Evolutionary conservation across 2,329 filamentous ascomycete species (phyloP).

Genomic region (Hymenoscyphus scutula): DNA sequence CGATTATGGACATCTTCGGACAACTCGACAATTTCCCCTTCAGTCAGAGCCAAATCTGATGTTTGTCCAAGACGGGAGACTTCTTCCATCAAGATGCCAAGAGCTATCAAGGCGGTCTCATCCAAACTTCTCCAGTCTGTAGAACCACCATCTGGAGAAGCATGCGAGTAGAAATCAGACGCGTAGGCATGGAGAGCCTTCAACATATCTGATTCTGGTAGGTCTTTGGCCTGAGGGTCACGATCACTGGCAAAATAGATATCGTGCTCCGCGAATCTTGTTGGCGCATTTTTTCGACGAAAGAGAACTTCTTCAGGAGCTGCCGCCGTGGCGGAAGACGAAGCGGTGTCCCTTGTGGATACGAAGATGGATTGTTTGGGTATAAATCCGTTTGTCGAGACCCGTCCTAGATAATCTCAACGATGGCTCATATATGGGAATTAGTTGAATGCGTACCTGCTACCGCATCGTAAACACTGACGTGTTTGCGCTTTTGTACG

Average conservation of each 20-base stretch:
- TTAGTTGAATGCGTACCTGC: constrained; percentile 50
- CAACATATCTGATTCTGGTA: constrained; percentile 69
- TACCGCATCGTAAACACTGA: constrained; percentile 70
- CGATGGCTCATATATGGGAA: background rate
- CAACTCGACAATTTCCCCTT: constrained; percentile 35
- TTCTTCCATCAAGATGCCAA: constrained; percentile 75
- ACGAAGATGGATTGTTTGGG: constrained; percentile 27
- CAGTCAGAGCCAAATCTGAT: constrained; percentile 71
- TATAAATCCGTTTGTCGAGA: constrained; percentile 45
- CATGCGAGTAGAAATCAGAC: constrained; percentile 60
- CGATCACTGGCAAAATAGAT: constrained; percentile 65
- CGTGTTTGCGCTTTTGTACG: constrained; percentile 37
- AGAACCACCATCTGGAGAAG: constrained; percentile 29
- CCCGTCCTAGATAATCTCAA: constrained; percentile 38
- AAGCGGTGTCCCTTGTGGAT: constrained; percentile 32
- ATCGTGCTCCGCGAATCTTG: constrained; percentile 68
- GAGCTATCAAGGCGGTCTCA: constrained; percentile 72
- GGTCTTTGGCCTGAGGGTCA: constrained; percentile 46
- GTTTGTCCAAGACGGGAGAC: constrained; percentile 59
- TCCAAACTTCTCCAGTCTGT: constrained; percentile 62
- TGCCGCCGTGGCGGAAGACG: constrained; percentile 40
- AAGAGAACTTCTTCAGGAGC: constrained; percentile 72
- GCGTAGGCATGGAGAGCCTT: constrained; percentile 67
- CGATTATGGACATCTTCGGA: background rate
- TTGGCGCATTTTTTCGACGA: constrained; percentile 59